phyloP scores from a whole-genome alignment of 2,329 filamentous ascomycete species.

The Elsinoe fawcettii region DNA sequence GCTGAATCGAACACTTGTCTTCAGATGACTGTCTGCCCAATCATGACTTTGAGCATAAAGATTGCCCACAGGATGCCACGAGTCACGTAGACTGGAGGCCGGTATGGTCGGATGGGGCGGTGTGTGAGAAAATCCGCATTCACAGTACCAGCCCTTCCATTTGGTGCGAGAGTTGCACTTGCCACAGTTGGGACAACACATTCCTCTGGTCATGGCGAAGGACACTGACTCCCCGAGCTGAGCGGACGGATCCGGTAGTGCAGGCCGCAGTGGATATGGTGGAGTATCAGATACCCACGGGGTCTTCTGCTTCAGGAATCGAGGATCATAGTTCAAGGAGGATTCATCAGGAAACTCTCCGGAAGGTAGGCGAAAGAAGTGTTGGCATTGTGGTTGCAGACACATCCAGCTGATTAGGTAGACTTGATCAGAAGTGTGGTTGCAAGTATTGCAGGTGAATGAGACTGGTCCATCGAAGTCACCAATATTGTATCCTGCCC shows the following conservation, averaged over 20 bases:
- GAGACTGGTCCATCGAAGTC: slow-evolving; percentile 22
- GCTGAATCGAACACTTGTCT: slow-evolving; percentile 28
- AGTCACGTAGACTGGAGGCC: slow-evolving; percentile 27
- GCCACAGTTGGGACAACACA: slow-evolving; percentile 58
- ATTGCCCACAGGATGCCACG: slow-evolving; percentile 30
- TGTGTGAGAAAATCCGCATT: slow-evolving; percentile 43
- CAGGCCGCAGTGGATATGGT: slow-evolving; percentile 35
- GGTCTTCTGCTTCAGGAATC: slow-evolving; percentile 51
- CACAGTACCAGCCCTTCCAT: slow-evolving; percentile 58
- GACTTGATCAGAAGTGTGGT: slow-evolving; percentile 28
- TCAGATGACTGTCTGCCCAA: slow-evolving; percentile 28
- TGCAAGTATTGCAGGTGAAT: slow-evolving; percentile 31
- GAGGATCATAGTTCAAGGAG: slow-evolving; percentile 45
- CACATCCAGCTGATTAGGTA: slow-evolving; percentile 52
- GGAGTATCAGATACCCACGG: slow-evolving; percentile 34
- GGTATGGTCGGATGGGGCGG: slow-evolving; percentile 29
- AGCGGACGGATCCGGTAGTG: slow-evolving; percentile 33
- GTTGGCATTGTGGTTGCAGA: slow-evolving; percentile 43
- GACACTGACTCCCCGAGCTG: slow-evolving; percentile 43
- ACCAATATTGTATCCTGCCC: background rate
- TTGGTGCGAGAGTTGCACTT: slow-evolving; percentile 53
- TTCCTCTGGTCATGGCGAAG: slow-evolving; percentile 50
- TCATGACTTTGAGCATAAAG: slow-evolving; percentile 29
- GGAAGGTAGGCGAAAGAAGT: slow-evolving; percentile 47
- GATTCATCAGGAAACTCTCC: slow-evolving; percentile 29